Base-by-base conservation (phyloP, 1,284 basidiomycete genomes). In the Entoloma clypeatum region DNA sequence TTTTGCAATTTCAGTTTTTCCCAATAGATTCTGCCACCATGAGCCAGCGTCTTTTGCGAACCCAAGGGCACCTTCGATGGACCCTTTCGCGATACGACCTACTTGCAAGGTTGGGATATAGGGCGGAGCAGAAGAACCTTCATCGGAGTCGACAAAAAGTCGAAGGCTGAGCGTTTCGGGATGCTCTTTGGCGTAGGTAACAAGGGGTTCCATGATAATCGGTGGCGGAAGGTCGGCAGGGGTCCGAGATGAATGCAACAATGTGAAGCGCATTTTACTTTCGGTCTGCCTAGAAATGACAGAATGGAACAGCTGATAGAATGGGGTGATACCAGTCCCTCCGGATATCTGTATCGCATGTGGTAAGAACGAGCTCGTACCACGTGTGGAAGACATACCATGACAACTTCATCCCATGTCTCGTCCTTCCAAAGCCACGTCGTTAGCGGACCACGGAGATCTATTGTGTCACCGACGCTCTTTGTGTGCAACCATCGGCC, bases 321-420 rank as follows among this genome's bases (percentile, higher is more conserved):
- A 88, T 5, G 87, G 87, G 9, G 87, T 81, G 35, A 91, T 79
- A 18, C 88, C 87, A 3, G 88, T 91, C 21, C 87, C 87, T 27
- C 87, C 87, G 29, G 85, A 89, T 39, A 91, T 79, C 87, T 91
- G 46, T n/a, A 34, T 46, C 19, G 27, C 17, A 31, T 21, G 26
- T 25, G 16, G 38, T 37, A 5, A 8, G 4, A 18, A 13, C 29
- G 16, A 25, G 17, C 24, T 17, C 6, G 8, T 11, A 29, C 3
- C 4, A 43, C 18, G 9, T 26, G n/a, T n/a, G n/a, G n/a, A 24
- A 7, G 7, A 56, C 75, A 39, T 57, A 83, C 90, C 79, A 92
- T 81, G 13, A 92, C 64, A 38, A 92, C 64, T 47, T 92, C 79
- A 54, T 92, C 88, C 79, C 79, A 88, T 10, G 58, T 61, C 36